These are phyloP conservation scores for Aureobasidium leucospermi DNA, from an alignment of 2,329 filamentous ascomycete genomes.

Conservation along the genomic window DNA sequence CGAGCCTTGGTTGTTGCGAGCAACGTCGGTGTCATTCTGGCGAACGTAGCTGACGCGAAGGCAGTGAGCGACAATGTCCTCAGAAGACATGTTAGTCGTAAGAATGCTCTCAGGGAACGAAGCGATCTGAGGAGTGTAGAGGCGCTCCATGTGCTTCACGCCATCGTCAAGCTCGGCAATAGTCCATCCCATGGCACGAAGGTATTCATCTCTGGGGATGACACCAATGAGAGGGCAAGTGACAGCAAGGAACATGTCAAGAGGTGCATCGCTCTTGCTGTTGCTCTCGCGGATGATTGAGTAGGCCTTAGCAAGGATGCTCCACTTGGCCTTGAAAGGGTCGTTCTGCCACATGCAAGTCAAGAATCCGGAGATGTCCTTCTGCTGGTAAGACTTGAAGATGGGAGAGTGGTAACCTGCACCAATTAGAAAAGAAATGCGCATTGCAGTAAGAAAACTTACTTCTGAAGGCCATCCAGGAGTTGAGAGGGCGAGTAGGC, in stretches of 20 bases:
- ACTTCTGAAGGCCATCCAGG: slow-evolving; percentile 32
- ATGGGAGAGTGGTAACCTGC: slow-evolving; percentile 5
- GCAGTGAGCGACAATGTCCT: slow-evolving; percentile 27
- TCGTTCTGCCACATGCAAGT: slow-evolving; percentile 45
- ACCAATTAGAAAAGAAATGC: neutral
- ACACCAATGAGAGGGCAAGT: slow-evolving; percentile 43
- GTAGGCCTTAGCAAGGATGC: slow-evolving; percentile 48
- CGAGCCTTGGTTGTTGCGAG: slow-evolving; percentile 14
- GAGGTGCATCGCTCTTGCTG: slow-evolving; percentile 39
- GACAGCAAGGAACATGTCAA: slow-evolving; percentile 42
- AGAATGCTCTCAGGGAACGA: slow-evolving; percentile 18
- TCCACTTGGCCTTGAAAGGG: slow-evolving; percentile 45
- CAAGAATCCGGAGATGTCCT: slow-evolving; percentile 45
- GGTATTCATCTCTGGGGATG: slow-evolving; percentile 39
- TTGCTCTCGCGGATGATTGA: slow-evolving; percentile 46
- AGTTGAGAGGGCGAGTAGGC: slow-evolving; percentile 27
- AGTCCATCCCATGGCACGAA: slow-evolving; percentile 41
- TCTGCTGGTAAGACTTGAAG: slow-evolving; percentile 32
- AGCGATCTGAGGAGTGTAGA: slow-evolving; percentile 17
- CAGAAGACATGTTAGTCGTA: slow-evolving; percentile 27
- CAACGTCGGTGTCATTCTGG: slow-evolving; percentile 14
- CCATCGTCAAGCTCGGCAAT: slow-evolving; percentile 22
- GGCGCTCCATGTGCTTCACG: slow-evolving; percentile 22
- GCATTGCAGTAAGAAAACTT: slow-evolving; percentile 15
- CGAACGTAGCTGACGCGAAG: slow-evolving; percentile 23